phyloP scores from a whole-genome alignment of 2,329 filamentous ascomycete species.

The Cryoendolithus antarcticus region DNA sequence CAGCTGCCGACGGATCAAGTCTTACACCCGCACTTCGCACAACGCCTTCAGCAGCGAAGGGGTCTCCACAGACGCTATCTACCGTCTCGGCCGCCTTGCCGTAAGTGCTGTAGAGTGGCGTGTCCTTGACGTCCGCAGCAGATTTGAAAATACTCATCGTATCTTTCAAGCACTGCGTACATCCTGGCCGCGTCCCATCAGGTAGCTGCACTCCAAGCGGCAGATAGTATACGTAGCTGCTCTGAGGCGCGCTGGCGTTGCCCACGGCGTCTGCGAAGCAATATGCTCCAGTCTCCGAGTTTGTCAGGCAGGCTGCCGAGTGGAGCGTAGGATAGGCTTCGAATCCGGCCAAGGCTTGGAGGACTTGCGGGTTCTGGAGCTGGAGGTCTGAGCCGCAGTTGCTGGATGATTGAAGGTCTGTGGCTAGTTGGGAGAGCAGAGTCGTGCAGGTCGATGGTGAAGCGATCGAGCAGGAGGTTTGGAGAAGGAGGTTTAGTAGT shows the following conservation, averaged over 20 bases:
- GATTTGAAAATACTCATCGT: conserved; percentile 76
- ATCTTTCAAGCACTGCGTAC: conserved; percentile 61
- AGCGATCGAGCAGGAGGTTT: conserved; percentile 62
- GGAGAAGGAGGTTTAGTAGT: conserved; percentile 19
- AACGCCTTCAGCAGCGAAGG: conserved; percentile 28
- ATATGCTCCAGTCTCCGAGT: conserved; percentile 43
- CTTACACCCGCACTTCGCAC: background rate
- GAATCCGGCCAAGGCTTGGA: conserved; percentile 64
- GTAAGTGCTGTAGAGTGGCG: conserved; percentile 60
- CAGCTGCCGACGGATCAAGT: background rate
- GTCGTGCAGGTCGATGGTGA: conserved; percentile 47
- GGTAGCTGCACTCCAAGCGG: conserved; percentile 65
- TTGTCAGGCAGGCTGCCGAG: conserved; percentile 65
- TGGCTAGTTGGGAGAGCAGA: conserved; percentile 53
- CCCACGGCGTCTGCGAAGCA: conserved; percentile 78
- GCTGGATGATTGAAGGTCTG: conserved; percentile 42
- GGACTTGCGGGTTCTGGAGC: conserved; percentile 54
- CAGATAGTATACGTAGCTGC: conserved; percentile 75
- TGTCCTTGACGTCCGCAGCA: conserved; percentile 37
- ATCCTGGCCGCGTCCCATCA: conserved; percentile 54
- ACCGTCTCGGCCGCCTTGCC: conserved; percentile 57
- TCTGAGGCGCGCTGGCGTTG: conserved; percentile 56
- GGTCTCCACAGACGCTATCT: conserved; percentile 49
- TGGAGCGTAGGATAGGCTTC: conserved; percentile 67
- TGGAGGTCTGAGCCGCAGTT: conserved; percentile 46